phyloP scores from a whole-genome alignment of 2,329 filamentous ascomycete genomes.

The Aaosphaeria pasadenensis region DNA sequence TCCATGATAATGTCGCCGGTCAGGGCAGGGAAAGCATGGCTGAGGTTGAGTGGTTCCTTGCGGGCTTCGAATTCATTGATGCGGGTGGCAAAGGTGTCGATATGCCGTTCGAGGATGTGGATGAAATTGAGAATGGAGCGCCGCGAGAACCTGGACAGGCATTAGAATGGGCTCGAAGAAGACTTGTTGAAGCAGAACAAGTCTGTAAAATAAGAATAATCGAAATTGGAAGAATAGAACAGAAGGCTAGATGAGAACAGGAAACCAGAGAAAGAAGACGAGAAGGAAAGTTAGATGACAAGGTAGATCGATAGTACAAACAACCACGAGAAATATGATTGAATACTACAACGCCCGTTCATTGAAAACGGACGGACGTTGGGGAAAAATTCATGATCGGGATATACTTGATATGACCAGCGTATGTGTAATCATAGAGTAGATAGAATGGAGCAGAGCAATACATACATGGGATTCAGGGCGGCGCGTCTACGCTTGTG shows the following conservation, averaged over 20 bases:
- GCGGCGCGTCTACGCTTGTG: slow-evolving; percentile 21
- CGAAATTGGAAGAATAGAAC: too few species aligned
- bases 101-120: slow-evolving; percentile 35
- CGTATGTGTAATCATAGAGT: neutral
- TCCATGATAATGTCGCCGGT: neutral
- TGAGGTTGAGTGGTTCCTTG: slow-evolving; percentile 12
- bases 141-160: slow-evolving; percentile 28
- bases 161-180: too few species aligned
- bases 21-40: neutral
- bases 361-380: too few species aligned
- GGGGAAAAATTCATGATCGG: neutral
- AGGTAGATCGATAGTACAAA: too few species aligned
- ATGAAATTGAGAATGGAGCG: slow-evolving; percentile 32
- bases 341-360: too few species aligned
- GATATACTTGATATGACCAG: neutral
- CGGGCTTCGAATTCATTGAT: slow-evolving; percentile 28
- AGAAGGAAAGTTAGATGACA: too few species aligned
- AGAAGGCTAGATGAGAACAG: neutral
- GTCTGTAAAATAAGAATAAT: too few species aligned
- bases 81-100: slow-evolving; percentile 26
- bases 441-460: too few species aligned
- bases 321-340: too few species aligned
- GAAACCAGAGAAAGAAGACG: neutral
- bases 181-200: too few species aligned
- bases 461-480: slow-evolving; percentile 8